Base-by-base conservation (phyloP, 306 rosid species). In the Medicago arabica region DNA sequence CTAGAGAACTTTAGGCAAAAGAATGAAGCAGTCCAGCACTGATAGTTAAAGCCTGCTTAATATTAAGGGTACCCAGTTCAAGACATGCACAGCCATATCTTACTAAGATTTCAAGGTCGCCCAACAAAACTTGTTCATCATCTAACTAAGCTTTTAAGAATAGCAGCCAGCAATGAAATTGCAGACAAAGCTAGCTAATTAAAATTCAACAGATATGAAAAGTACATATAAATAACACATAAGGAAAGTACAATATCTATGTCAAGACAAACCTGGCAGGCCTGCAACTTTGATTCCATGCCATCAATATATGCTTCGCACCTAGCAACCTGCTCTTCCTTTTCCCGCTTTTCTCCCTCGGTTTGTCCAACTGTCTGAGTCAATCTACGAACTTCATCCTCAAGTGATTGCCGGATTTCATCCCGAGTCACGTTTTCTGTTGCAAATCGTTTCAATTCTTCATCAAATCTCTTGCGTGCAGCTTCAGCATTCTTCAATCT, bases 311-410 rank as follows among this genome's bases (percentile, higher is more conserved):
- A 96, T 43, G 91, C 97, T 86, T 96, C 99, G 73, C 96, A 96
- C 79, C 98, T 90, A 71, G 96, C 90, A 84, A 96, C 88, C 81
- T 96, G 99, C 79, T 92, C 93, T 75, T 96, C 99, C 89, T 96
- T 96, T 82, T 92, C 99, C 77, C 92, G 80, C 81, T 92, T 96
- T 78, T 92, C 98, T 83, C 93, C 98, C 87, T 90, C 96, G 5
- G 97, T 92, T 82, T 96, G 98, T 62, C 96, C 98, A 76, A 96
- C 99, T 72, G 99, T 92, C 68, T 96, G 91, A 59, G 97, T 96
- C 86, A 96, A 70, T 74, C 92, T 82, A 40, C 88, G 90, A 80
- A 96, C 90, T 88, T 96, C 99, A 79, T 92, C 96, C 88, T 92
- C 99, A 70, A 96, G 96, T 61, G 99, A 96, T 70, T 92, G 82